These are phyloP conservation scores for Camptophora hylomeconis DNA, from an alignment of 2,329 filamentous ascomycete species.

Conservation along the genomic window DNA sequence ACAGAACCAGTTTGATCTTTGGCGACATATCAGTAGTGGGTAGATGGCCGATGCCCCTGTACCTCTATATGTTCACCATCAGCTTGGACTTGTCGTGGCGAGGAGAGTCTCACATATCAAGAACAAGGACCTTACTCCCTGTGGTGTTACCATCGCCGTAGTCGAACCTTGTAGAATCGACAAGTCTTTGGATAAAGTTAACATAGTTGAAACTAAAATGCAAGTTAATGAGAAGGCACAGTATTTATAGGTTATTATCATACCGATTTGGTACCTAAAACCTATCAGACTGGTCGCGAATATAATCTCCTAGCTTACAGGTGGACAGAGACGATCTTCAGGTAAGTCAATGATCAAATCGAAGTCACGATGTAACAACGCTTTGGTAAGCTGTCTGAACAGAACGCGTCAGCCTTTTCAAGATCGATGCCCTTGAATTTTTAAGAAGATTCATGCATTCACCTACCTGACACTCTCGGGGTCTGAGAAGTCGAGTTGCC, in stretches of 20 bases:
- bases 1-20: conserved; percentile 59
- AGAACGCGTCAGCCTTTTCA: neutral
- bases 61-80: conserved; percentile 37
- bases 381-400: conserved; percentile 55
- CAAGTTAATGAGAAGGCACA: neutral
- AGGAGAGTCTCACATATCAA: conserved; percentile 52
- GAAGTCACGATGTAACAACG: conserved; percentile 65
- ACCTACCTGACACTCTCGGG: conserved; percentile 59
- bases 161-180: conserved; percentile 52
- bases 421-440: too few species aligned
- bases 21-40: conserved; percentile 61
- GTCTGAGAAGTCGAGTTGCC: conserved; percentile 67
- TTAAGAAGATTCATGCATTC: neutral
- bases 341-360: conserved; percentile 58
- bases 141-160: conserved; percentile 39
- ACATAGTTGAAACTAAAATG: conserved; percentile 71
- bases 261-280: conserved; percentile 36
- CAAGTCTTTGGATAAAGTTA: conserved; percentile 68
- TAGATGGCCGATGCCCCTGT: conserved; percentile 90
- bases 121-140: conserved; percentile 47
- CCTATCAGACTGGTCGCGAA: conserved; percentile 17
- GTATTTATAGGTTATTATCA: conserved; percentile 2
- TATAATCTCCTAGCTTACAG: conserved; percentile 39
- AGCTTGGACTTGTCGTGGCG: neutral
- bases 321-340: conserved; percentile 69